Evolutionary conservation across 192 early-diverging fungal genomes (phyloP), one percentile per base, ranked within the genome.

Genomic region (Linnemannia zychae): DNA sequence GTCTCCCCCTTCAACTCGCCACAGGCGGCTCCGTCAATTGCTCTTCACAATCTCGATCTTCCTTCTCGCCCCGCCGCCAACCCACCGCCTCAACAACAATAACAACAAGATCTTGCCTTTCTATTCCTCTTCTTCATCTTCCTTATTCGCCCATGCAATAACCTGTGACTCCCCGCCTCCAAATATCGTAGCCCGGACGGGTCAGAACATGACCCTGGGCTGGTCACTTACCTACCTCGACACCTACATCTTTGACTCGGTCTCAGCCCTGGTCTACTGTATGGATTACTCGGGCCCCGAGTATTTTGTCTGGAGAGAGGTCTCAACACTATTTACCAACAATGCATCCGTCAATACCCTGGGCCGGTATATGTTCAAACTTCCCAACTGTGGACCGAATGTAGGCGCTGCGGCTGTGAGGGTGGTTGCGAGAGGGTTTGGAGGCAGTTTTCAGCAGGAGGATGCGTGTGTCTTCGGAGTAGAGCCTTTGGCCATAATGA

Each of bases 241-340:
- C 37, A 49, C 12, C 1, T 28, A 44, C 31, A 5, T 78, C 6
- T 78, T 67, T 31, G 77, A 78, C 67, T 71, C 40, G 12, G 4
- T 84, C 24, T 37, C 70, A n/a, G 82, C 82, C 28, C 44, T 74
- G 38, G 18, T 84, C 37, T 70, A 40, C 60, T 84, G 82, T 48
- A 52, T 71, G 40, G 73, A 84, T 68, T 22, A 7, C 24, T 20
- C 16, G 0, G 81, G 75, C 0, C 7, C 44, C 7, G 28, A 57
- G 0, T 34, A 28, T 0, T 38, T 52, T 0, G 9, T 63, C 7
- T 82, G 80, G 80, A 67, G 69, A 40, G 28, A 49, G 3, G 22
- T 74, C 50, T 46, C 63, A 1, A 84, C 71, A 13, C 72, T 84
- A 3, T 77, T 70, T 40, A n/a, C 70, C 2, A n/a, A 47, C 6